phyloP scores from a whole-genome alignment of 148 eudicot species.

The Polygonum maritimum region DNA sequence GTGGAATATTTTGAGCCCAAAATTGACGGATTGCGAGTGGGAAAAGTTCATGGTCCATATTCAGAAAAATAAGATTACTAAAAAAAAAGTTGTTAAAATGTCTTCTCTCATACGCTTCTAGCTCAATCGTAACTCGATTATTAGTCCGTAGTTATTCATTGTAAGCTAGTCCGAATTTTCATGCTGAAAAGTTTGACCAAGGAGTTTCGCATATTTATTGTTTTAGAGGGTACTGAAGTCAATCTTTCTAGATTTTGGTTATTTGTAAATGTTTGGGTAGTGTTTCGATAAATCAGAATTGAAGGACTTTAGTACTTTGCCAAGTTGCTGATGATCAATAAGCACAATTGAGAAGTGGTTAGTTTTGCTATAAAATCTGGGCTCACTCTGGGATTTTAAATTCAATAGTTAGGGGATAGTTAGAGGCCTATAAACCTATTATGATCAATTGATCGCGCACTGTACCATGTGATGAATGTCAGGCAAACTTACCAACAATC shows the following conservation, averaged over 20 bases:
- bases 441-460: background rate
- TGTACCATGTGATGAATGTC: background rate
- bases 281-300: background rate
- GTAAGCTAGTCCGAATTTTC: background rate
- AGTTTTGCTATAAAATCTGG: no score
- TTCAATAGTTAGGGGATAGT: background rate
- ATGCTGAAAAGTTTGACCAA: background rate
- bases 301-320: background rate
- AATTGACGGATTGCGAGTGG: background rate
- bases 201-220: background rate
- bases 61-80: no score
- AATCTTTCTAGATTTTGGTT: background rate
- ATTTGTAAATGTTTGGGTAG: no score
- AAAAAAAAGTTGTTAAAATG: no score
- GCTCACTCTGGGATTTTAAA: no score
- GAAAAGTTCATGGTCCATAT: background rate
- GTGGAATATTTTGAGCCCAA: background rate
- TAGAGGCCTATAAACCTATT: background rate
- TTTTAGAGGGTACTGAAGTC: background rate
- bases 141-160: background rate
- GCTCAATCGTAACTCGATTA: background rate
- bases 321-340: no score
- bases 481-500: background rate
- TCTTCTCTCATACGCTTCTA: background rate
- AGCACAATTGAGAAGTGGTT: no score